A percentile compares a stretch with the other conserved stretches of the same genome.
Conservation (phyloP, 306 rosid species). For the Dicorynia guianensis region DNA sequence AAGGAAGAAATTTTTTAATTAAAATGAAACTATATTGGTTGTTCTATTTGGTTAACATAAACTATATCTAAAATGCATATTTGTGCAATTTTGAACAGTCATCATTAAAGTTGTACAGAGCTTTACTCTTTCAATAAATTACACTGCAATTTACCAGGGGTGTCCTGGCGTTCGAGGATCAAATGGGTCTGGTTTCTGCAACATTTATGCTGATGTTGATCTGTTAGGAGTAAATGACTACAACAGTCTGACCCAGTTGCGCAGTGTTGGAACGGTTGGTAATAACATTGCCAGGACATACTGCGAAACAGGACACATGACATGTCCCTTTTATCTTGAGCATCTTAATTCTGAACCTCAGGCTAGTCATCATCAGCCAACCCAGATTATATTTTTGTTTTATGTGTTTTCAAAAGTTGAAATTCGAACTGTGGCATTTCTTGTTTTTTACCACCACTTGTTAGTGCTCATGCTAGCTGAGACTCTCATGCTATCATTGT, state of each 20-base stretch:
- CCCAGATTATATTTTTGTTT: constrained; percentile 33
- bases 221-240: constrained; percentile 19
- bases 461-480: constrained; percentile 31
- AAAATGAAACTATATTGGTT: no score
- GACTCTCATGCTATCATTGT: constrained; percentile 43
- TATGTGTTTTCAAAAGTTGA: neutral
- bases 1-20: no score
- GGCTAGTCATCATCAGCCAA: constrained; percentile 51
- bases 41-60: no score
- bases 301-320: constrained; percentile 44
- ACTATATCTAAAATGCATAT: no score
- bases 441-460: constrained; percentile 21
- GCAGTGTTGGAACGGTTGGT: constrained; percentile 22
- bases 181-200: constrained; percentile 30
- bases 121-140: no score
- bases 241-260: constrained; percentile 28
- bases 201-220: constrained; percentile 34
- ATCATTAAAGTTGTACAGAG: no score
- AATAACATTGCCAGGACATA: constrained; percentile 34
- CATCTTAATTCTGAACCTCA: constrained; percentile 30
- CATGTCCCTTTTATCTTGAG: constrained; percentile 24
- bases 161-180: neutral
- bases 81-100: no score
- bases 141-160: neutral
- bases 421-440: constrained; percentile 4